Conservation (phyloP, 129 eudicot genomes). For the Kitagawia praeruptora region DNA sequence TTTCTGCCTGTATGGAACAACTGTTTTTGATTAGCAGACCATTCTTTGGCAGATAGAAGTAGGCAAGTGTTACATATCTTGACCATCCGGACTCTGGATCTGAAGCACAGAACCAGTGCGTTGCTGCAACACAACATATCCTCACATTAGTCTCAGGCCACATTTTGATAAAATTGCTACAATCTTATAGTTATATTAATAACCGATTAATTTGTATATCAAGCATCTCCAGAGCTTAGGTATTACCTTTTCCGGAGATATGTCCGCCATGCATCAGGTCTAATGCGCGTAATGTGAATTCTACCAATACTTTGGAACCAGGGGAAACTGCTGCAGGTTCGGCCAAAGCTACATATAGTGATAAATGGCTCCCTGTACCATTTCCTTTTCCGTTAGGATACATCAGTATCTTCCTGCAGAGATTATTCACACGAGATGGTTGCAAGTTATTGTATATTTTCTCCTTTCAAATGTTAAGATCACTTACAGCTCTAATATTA, state of each 20-base stretch:
- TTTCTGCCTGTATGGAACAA: neutral
- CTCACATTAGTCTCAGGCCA: neutral
- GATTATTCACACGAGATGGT: neutral
- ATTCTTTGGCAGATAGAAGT: neutral
- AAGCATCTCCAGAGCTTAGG: neutral
- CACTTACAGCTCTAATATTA: neutral
- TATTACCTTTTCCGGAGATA: neutral
- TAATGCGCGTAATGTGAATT: neutral
- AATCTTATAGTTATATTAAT: neutral
- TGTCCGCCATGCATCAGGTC: neutral
- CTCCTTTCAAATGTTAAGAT: neutral
- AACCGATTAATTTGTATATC: neutral
- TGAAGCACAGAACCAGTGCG: neutral
- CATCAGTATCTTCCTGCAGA: constrained; percentile 9
- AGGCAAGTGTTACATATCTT: neutral
- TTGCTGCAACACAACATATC: neutral
- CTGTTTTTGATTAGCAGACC: neutral
- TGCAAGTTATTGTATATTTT: neutral
- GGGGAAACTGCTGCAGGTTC: neutral
- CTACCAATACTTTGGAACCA: constrained; percentile 5
- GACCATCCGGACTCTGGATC: neutral
- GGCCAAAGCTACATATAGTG: constrained; percentile 5
- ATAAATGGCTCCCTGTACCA: constrained; percentile 7
- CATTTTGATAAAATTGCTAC: neutral
- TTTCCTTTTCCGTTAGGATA: constrained; percentile 7